Evolutionary conservation across 1,284 basidiomycete species (phyloP), one percentile per base, ranked within the genome.

Genomic region (Termitomyces sp.): DNA sequence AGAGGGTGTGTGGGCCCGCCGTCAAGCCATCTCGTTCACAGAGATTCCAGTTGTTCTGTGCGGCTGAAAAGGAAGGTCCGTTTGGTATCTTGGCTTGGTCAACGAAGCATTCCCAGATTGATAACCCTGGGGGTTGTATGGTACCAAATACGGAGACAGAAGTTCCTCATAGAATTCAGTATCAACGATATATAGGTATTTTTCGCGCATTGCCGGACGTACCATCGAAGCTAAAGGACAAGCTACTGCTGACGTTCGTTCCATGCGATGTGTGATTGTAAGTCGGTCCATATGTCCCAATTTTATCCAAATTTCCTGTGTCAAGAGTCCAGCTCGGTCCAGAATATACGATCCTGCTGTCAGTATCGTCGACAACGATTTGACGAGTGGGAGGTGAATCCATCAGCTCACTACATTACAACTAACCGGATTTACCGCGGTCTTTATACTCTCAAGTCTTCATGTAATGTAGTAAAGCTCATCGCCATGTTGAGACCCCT

Each of bases 31-130:
- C 15, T 17, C 50, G 53, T 8, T 58, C 50, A 45, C 68, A 70
- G 2, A 70, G 55, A 4, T 54, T 7, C 58, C 61, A 65, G 52
- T 68, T 67, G 41, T 67, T 67, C 30, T 67, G 62, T 13, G 50
- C 30, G 33, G 56, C 62, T 31, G 48, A 10, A 45, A 62, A 64
- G 4, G 59, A 57, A 21, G 56, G 45, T 3, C 53, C 54, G 3
- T 52, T 31, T n/a, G 52, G 55, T 40, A 65, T 62, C 19, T 44
- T 56, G 19, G 52, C 43, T 7, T 55, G 53, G 47, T 70, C 67
- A 39, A 70, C 43, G 28, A 63, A 59, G 53, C 67, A 70, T 7
- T 55, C 43, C 66, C 67, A 68, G 6, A 49, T 57, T 19, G 65
- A 65, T 9, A 56, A 36, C 0, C 47, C 33, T 17, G 59, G 59